Base-by-base conservation (phyloP, 768 basidiomycete species). In the Suillus sp. region DNA sequence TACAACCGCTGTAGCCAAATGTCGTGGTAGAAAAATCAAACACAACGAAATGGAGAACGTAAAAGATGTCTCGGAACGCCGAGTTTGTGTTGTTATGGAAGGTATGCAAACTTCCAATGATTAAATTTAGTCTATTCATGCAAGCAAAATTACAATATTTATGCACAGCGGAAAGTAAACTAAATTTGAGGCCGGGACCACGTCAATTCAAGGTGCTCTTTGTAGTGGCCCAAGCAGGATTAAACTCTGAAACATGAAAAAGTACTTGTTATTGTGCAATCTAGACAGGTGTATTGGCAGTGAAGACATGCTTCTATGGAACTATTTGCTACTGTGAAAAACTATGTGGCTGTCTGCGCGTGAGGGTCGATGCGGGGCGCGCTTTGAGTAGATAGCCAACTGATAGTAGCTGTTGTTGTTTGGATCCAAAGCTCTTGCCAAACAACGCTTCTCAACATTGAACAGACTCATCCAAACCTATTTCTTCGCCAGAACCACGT, bases 341-440 rank as follows among this genome's bases (percentile, higher is more conserved):
- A 32, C 27, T 22, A 59, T 55, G 37, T 51, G 50, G 27, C 38
- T 54, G 60, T 59, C 37, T 10, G 60, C 20, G 20, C 27, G 27
- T 4, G 9, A 48, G 30, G 42, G 30, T 20, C 16, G 48, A 30
- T 48, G 25, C 2, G 59, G 48, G 14, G 7, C 25, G 35, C 30
- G 20, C 22, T 22, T 30, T 5, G 22, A 63, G 51, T 34, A 27
- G 37, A 27, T 61, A 65, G 51, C 69, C 43, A 47, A 53, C 14
- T 38, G 11, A 47, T 20, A 8, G 56, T 53, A 35, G 58, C 47
- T 63, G 63, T 73, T 75, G 71, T 75, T 75, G 71, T 75, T 75
- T 77, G 70, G 67, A 67, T 75, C 65, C 54, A 57, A 74, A 60
- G 74, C 74, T 43, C 40, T 65, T 72, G 74, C 75, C 74, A 75